A percentile compares a stretch with the other conserved stretches of the same genome.
These are phyloP conservation scores for Sarcomyxa edulis DNA, from an alignment of 768 basidiomycete genomes.

Conservation along the genomic window DNA sequence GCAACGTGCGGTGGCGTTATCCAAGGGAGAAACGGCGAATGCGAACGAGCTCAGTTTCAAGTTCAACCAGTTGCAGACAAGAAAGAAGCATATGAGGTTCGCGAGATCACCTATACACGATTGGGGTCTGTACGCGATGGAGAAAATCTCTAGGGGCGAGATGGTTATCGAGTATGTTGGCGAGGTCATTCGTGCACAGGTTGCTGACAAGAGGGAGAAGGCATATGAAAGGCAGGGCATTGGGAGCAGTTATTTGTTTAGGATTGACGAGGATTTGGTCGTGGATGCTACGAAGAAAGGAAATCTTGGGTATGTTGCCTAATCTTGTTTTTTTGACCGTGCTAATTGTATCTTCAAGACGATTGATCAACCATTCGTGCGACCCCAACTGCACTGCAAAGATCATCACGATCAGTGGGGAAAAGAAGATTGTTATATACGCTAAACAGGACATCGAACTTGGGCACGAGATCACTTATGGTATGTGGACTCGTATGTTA, in stretches of 20 bases:
- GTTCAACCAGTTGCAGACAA: constrained; percentile 96
- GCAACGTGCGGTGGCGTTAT: constrained; percentile 71
- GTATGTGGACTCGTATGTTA: constrained; percentile 38
- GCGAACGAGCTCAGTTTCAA: constrained; percentile 78
- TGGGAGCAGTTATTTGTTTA: constrained; percentile 95
- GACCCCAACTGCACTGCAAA: constrained; percentile 91
- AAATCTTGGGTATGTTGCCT: constrained; percentile 91
- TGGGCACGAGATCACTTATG: constrained; percentile 97
- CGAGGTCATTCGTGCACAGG: constrained; percentile 90
- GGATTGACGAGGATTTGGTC: constrained; percentile 96
- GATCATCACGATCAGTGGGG: constrained; percentile 86
- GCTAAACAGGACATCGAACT: constrained; percentile 94
- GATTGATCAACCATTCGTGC: constrained; percentile 98
- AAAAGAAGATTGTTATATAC: constrained; percentile 99
- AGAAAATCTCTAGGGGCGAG: constrained; percentile 87
- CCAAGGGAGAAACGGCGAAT: constrained; percentile 69
- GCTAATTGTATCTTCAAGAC: constrained; percentile 41
- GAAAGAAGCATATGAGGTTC: constrained; percentile 97
- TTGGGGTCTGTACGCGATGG: constrained; percentile 98
- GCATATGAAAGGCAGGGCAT: constrained; percentile 96
- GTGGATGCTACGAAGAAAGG: constrained; percentile 99
- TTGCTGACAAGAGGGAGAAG: constrained; percentile 97
- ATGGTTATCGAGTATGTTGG: constrained; percentile 99
- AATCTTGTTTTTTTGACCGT: no score
- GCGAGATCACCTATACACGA: constrained; percentile 95